phyloP scores from a whole-genome alignment of 441 rosid genomes.

The Populus tomentosa region DNA sequence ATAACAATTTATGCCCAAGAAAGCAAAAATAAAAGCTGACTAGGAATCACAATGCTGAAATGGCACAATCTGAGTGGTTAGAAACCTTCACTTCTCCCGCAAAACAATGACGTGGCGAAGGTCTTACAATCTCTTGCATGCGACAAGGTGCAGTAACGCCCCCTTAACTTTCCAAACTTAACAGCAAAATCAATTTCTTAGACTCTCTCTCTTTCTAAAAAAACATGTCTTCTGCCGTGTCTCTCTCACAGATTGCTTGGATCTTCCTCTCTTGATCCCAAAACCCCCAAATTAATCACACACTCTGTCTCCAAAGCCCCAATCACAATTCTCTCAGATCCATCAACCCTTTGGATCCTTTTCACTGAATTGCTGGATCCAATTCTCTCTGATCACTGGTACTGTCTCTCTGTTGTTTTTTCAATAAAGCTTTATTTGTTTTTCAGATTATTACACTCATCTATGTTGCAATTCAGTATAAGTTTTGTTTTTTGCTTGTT shows the following conservation, averaged over 20 bases:
- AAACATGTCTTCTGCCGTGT: not conserved
- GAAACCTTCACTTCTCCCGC: not conserved
- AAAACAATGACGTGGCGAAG: not conserved
- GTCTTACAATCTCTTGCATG: no score
- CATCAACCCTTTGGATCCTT: not conserved
- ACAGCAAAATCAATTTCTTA: not conserved
- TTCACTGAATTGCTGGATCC: constrained; percentile 9
- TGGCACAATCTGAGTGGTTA: constrained; percentile 20
- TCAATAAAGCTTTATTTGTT: not conserved
- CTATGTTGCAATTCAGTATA: not conserved
- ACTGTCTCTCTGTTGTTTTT: not conserved
- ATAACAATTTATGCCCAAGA: no score
- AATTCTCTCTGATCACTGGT: constrained; percentile 10
- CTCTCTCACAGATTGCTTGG: not conserved
- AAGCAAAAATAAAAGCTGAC: not conserved
- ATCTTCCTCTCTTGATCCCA: constrained; percentile 4
- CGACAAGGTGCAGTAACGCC: no score
- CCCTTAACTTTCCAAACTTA: no score
- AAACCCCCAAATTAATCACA: not conserved
- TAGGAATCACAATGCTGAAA: constrained; percentile 1
- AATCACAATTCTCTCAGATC: not conserved
- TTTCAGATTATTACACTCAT: not conserved
- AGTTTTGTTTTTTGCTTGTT: not conserved
- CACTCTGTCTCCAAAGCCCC: not conserved
- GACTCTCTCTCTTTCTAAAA: not conserved